Conservation (phyloP, 768 basidiomycete species). For the Pleurotus tuber-regium region DNA sequence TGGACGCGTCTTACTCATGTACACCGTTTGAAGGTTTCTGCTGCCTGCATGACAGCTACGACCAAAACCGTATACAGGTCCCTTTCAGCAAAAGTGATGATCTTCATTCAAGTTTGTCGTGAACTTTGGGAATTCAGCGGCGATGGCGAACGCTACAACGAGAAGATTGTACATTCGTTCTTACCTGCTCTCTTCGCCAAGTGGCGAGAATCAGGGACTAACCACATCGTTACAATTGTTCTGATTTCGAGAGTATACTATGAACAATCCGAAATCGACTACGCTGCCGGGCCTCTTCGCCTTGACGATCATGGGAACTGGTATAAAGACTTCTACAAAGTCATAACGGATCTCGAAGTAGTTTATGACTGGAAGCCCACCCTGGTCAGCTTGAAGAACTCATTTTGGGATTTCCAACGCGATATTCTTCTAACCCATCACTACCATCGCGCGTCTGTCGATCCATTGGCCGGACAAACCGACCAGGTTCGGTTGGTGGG, state of each 20-base stretch:
- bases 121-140: conserved; percentile 97
- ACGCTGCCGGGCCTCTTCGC: conserved; percentile 80
- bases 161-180: conserved; percentile 98
- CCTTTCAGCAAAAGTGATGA: conserved; percentile 86
- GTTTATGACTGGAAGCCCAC: conserved; percentile 86
- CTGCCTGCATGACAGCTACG: conserved; percentile 74
- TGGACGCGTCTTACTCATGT: conserved; percentile 3
- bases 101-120: conserved; percentile 94
- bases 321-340: conserved; percentile 97
- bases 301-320: conserved; percentile 71
- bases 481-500: conserved; percentile 74
- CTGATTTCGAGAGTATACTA: conserved; percentile 92
- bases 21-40: conserved; percentile 56
- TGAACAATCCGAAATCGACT: conserved; percentile 73
- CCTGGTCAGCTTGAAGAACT: conserved; percentile 81
- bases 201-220: conserved; percentile 83
- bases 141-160: conserved; percentile 93
- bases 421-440: conserved; percentile 91
- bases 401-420: conserved; percentile 88
- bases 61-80: conserved; percentile 91
- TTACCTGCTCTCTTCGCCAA: conserved; percentile 84
- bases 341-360: conserved; percentile 90
- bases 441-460: conserved; percentile 67
- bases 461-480: conserved; percentile 41
- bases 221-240: conserved; percentile 92